Conservation (phyloP, 805 yeast genomes). For the Candida rishiriensis region DNA sequence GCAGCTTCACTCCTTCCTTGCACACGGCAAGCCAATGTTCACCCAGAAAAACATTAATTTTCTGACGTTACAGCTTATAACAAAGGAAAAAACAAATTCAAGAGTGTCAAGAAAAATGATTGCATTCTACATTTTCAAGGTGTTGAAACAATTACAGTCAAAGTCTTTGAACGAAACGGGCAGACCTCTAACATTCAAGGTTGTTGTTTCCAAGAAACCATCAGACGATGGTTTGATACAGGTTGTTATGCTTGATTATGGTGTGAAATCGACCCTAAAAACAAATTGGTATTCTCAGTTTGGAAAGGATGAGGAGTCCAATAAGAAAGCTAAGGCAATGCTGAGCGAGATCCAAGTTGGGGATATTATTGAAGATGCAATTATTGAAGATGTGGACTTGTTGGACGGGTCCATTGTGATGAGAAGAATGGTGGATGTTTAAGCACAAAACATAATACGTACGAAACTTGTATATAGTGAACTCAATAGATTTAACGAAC, state of each 20-base stretch:
- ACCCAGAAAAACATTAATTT: constrained; percentile 30
- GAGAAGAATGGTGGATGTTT: constrained; percentile 8
- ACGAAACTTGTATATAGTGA: neutral
- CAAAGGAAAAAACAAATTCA: constrained; percentile 38
- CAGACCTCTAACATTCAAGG: constrained; percentile 34
- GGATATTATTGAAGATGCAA: constrained; percentile 35
- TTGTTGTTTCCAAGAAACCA: constrained; percentile 40
- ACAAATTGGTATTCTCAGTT: constrained; percentile 26
- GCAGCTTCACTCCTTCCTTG: constrained; percentile 52
- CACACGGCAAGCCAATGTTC: constrained; percentile 27
- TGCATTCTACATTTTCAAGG: constrained; percentile 29
- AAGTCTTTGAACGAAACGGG: constrained; percentile 13
- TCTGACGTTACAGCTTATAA: constrained; percentile 39
- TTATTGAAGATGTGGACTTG: constrained; percentile 38
- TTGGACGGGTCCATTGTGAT: constrained; percentile 38
- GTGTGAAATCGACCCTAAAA: constrained; percentile 25
- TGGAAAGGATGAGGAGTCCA: constrained; percentile 11
- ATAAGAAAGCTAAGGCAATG: constrained; percentile 13
- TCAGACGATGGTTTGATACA: constrained; percentile 31
- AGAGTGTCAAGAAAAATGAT: constrained; percentile 18
- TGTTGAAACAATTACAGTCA: constrained; percentile 21
- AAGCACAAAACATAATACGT: neutral
- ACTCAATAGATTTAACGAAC: too few species aligned
- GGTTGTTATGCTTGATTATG: constrained; percentile 28
- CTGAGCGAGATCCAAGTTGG: constrained; percentile 38